phyloP scores from a whole-genome alignment of 1,139 yeast genomes.

The Pichiaceae sp. region DNA sequence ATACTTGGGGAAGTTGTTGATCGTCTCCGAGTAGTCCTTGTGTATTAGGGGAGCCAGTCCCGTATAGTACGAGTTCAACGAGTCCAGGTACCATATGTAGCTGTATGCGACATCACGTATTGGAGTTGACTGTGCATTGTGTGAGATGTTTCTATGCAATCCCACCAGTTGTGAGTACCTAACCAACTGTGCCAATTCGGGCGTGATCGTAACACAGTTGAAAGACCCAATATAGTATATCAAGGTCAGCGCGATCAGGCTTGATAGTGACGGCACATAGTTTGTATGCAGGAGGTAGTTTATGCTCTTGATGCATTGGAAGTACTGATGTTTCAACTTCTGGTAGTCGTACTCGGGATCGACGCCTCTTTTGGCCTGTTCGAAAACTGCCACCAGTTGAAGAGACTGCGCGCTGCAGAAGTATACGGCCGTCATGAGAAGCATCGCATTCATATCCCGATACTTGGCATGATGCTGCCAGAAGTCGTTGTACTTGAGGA shows the following conservation, averaged over 20 bases:
- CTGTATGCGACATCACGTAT: slow-evolving; percentile 13
- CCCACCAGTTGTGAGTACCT: slow-evolving; percentile 14
- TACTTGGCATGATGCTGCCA: slow-evolving; percentile 8
- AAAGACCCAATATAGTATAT: slow-evolving; percentile 15
- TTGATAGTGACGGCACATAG: slow-evolving; percentile 14
- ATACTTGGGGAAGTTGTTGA: slow-evolving; percentile 7
- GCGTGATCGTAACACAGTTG: slow-evolving; percentile 9
- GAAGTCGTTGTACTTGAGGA: slow-evolving; percentile 8
- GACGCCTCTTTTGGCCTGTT: not conserved
- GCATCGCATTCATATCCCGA: slow-evolving; percentile 9
- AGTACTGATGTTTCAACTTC: slow-evolving; percentile 7
- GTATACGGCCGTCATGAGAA: slow-evolving; percentile 12
- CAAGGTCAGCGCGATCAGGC: slow-evolving; percentile 10
- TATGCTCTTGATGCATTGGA: slow-evolving; percentile 13
- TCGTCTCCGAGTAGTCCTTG: slow-evolving; percentile 10
- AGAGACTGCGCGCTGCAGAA: slow-evolving; percentile 14
- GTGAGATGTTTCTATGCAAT: slow-evolving; percentile 10
- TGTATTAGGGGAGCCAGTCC: slow-evolving; percentile 15
- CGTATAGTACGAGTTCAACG: slow-evolving; percentile 13
- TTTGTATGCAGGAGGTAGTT: slow-evolving; percentile 9
- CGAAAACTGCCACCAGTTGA: slow-evolving; percentile 6
- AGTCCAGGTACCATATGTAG: slow-evolving; percentile 15
- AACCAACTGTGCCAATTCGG: slow-evolving; percentile 7
- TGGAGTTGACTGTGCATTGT: no score
- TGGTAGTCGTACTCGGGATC: not conserved